phyloP scores from a whole-genome alignment of 805 yeast genomes.

The Zygosaccharomyces pseudorouxii region DNA sequence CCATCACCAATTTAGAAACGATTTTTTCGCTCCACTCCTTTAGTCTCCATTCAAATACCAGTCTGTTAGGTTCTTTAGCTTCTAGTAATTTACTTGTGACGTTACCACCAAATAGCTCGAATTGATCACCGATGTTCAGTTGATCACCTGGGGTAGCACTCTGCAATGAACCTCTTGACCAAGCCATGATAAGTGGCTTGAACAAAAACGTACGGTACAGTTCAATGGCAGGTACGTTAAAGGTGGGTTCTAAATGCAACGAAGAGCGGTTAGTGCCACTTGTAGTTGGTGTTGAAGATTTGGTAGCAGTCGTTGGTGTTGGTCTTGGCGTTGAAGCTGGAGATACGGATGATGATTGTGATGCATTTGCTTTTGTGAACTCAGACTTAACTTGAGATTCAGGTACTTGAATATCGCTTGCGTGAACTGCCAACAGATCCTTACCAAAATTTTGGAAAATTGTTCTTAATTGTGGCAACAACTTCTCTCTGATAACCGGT shows the following conservation, averaged over 20 bases:
- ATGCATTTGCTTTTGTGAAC: conserved; percentile 49
- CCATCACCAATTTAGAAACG: conserved; percentile 61
- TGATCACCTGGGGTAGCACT: conserved; percentile 44
- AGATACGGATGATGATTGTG: conserved; percentile 9
- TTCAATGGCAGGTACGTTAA: conserved; percentile 85
- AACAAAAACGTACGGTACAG: conserved; percentile 72
- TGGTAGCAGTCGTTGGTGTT: conserved; percentile 13
- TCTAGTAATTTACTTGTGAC: conserved; percentile 65
- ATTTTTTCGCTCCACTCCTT: conserved; percentile 86
- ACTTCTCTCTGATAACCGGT: conserved; percentile 45
- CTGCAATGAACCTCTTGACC: conserved; percentile 47
- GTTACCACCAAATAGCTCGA: conserved; percentile 81
- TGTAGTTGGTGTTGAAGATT: conserved; percentile 8
- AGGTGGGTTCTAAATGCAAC: conserved; percentile 68
- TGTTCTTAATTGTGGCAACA: conserved; percentile 68
- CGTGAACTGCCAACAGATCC: conserved; percentile 70
- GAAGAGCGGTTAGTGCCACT: conserved; percentile 61
- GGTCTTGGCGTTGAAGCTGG: conserved; percentile 9
- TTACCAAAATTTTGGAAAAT: conserved; percentile 62
- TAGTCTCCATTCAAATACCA: conserved; percentile 81
- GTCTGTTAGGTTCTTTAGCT: conserved; percentile 52
- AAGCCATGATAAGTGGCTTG: conserved; percentile 75
- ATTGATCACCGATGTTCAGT: conserved; percentile 51
- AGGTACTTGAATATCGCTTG: conserved; percentile 82
- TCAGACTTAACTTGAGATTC: conserved; percentile 57